Evolutionary conservation across 1,284 basidiomycete species (phyloP), one percentile per base, ranked within the genome.

Genomic region (Puccinia coronata): DNA sequence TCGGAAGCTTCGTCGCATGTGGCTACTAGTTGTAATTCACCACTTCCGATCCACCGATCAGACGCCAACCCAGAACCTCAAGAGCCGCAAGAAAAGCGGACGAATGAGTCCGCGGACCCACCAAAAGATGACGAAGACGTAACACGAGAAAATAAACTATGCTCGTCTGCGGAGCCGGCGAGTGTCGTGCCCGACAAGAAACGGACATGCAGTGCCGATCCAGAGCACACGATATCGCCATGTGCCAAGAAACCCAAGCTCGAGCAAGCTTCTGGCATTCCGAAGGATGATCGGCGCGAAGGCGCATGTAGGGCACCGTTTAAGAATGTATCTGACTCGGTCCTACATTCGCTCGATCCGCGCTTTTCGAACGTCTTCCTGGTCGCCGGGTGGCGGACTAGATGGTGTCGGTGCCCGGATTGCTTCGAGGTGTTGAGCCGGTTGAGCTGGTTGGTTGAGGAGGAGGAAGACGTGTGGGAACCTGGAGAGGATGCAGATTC

Each of bases 381-480:
- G 53, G 47, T n/a, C 11, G 49, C 31, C 18, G 77, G 77, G 1
- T 80, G 77, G 77, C 43, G 77, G 41, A n/a, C 70, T 16, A 23
- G 55, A 34, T 80, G 77, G 77, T 80, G 77, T 51, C 53, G 28
- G 25, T 80, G 77, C 72, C 25, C 36, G 16, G 28, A 41, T 31
- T 80, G 77, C 72, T 31, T 41, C 2, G 18, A 34, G 18, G 20
- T 71, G 4, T 72, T 70, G 41, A n/a, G 34, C 47, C 34, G 23
- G 51, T 47, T 59, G 51, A 59, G 39, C 41, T 80, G 77, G 77
- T 23, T 80, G 43, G 39, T 49, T 12, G 43, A 59, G 57, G 65
- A 67, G 53, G 76, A 80, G 31, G 77, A 80, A 72, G 77, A 80
- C 5, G 69, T 72, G 41, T 80, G 77, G 77, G 77, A 80, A 36